Evolutionary conservation across 129 eudicot genomes (phyloP), one percentile per base, ranked within the genome.

Genomic region (sunflower (Helianthus annuus)): DNA sequence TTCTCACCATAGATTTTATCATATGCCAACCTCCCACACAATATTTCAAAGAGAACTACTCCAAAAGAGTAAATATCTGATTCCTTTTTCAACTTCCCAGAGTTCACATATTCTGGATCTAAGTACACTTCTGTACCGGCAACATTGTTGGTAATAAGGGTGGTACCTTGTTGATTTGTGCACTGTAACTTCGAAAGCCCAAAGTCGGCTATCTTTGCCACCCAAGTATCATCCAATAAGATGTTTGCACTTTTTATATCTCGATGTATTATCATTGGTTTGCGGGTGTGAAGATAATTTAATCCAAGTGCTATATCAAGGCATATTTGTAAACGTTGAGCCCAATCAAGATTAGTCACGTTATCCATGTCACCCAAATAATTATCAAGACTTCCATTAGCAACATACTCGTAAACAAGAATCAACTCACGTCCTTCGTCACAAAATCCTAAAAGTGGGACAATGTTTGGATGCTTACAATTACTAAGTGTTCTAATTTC

Each of bases 241-340:
- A 67, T 45, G 49, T 66, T 66, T 14, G 36, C 70, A 22, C 56
- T 66, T 4, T 66, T 66, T 1, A 66, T 66, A 17, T 66, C 56
- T 0, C 70, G 40, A 1, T 66, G 56, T 16, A 66, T 11, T 40
- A 66, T 66, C 14, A 8, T 12, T 10, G 24, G 40, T 45, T 42
- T 45, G 5, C 6, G 24, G 12, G 1, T 19, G 40, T 66, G 70
- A 3, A 66, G 54, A 4, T 45, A 66, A 4, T 45, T 11, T 5
- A 66, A 19, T 10, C 70, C 70, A 42, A 45, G 70, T 45, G 70
- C 70, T 10, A 66, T 66, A 45, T 66, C 17, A 4, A 66, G 56
- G 12, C 70, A 66, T 45, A 66, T 66, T 3, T 66, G 54, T 40
- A 66, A 6, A 19, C 70, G 56, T 45, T 45, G 56, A 10, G 10